Evolutionary conservation across 192 early-diverging fungal genomes (phyloP).

Genomic region (Linnemannia exigua): DNA sequence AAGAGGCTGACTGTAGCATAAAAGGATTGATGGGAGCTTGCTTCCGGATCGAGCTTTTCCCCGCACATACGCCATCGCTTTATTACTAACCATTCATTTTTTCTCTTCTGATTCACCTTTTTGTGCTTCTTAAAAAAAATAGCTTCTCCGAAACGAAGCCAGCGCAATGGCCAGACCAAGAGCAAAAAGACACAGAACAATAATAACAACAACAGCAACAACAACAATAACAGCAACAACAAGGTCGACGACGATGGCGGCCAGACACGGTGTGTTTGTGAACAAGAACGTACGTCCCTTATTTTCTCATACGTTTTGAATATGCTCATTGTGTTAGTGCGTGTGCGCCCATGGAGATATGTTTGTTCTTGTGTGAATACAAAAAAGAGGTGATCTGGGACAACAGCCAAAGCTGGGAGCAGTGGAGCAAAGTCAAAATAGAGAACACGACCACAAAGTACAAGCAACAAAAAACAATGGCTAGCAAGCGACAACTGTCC

Average conservation of each 20-base stretch:
- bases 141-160: slow-evolving; percentile 55
- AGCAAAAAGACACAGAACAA: slow-evolving; percentile 36
- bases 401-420: not conserved
- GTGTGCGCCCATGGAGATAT: not conserved
- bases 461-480: no score
- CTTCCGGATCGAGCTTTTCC: not conserved
- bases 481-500: no score
- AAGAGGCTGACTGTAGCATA: not conserved
- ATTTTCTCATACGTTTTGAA: not conserved
- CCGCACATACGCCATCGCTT: not conserved
- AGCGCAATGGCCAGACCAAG: slow-evolving; percentile 46
- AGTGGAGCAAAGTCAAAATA: no score
- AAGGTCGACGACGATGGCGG: slow-evolving; percentile 62
- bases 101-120: not conserved
- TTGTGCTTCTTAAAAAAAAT: not conserved
- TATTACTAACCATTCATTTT: not conserved
- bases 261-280: slow-evolving; percentile 67
- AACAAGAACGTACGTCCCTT: slow-evolving; percentile 62
- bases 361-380: not conserved
- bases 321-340: not conserved
- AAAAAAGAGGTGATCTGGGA: slow-evolving; percentile 6
- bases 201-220: slow-evolving; percentile 12
- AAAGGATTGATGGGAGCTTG: not conserved
- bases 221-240: no score
- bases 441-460: no score